Base-by-base conservation (phyloP, 108 stramenopile genomes). In the Schizochytrium sp. region DNA sequence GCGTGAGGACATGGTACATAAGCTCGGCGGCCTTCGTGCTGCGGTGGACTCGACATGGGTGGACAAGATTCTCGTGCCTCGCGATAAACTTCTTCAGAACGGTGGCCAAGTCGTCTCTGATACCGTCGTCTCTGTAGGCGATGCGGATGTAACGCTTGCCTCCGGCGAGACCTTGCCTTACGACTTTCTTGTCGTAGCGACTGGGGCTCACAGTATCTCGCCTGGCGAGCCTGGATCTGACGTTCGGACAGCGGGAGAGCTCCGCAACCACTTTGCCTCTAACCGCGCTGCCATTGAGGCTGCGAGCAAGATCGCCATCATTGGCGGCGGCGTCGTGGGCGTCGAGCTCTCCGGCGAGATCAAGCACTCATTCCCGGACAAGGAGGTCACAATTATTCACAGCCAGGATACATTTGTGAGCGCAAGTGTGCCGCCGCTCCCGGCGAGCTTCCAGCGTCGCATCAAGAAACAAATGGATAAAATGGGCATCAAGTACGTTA, bases 301-400 rank as follows among this genome's bases (percentile, higher is more conserved):
- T 21, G 90, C 91, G 41, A 5, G 41, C 5, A 63, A 88, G 89
- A 91, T 92, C 51, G 72, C 91, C 43, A 34, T 92, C 59, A 58
- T 92, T 16, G 92, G 92, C 18, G 92, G 92, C 19, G 92, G 92
- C n/a, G 76, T 91, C 44, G 71, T 91, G 44, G 91, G 92, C 69
- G 91, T 92, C 48, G 92, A 92, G 88, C 55, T 88, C 16, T 89
- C 91, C 14, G 91, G 91, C 4, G 92, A 92, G 48, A 92, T 92
- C 87, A 88, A 34, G 87, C 89, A 87, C 44, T 63, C 60, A 14
- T 43, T 88, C 34, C 92, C 92, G 10, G 89, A 47, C 5, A 92
- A 92, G 71, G 48, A 60, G 72, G 89, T 92, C 43, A 90, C 87
- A 28, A 63, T 92, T 25, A 90, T 92, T 4, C 90, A 88, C 88